Percentiles rank a stretch among this genome's conserved stretches.
phyloP scores from a whole-genome alignment of 176 grass and related monocot species.

The Eragrostis curvula region DNA sequence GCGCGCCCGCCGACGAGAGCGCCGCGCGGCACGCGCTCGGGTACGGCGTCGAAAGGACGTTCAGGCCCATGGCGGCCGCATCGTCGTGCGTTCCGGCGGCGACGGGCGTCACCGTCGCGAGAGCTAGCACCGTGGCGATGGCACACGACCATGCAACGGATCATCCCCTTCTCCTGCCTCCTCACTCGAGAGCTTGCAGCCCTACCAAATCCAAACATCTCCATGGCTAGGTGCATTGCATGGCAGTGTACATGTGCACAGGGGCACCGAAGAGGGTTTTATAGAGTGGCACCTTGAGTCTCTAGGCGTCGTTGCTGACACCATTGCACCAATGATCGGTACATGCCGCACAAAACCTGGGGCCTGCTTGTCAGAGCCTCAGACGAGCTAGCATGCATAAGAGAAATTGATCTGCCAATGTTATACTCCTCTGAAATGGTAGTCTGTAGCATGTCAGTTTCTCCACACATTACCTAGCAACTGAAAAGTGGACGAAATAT shows the following conservation, averaged over 20 bases:
- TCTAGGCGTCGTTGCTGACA: not conserved
- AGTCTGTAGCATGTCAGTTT: no score
- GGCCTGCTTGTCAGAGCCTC: not conserved
- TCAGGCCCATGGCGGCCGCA: not conserved
- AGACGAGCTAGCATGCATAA: no score
- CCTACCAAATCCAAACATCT: not conserved
- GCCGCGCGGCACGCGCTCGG: slow-evolving; percentile 60
- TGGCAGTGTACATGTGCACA: not conserved
- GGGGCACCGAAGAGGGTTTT: not conserved
- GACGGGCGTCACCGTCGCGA: slow-evolving; percentile 13
- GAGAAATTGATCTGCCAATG: no score
- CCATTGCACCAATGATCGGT: not conserved
- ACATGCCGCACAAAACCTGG: not conserved
- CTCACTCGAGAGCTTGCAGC: slow-evolving; percentile 1
- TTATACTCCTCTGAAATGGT: no score
- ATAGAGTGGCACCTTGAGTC: not conserved
- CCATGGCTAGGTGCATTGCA: no score
- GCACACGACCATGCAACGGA: slow-evolving; percentile 36
- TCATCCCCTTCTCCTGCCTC: no score
- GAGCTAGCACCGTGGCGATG: slow-evolving; percentile 36
- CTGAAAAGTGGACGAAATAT: no score
- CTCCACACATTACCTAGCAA: no score
- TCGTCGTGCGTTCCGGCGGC: not conserved
- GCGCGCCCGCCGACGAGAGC: slow-evolving; percentile 43
- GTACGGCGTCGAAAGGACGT: slow-evolving; percentile 63